These are phyloP conservation scores for Echinosophora koreensis DNA, from an alignment of 306 rosid species.

Conservation along the genomic window DNA sequence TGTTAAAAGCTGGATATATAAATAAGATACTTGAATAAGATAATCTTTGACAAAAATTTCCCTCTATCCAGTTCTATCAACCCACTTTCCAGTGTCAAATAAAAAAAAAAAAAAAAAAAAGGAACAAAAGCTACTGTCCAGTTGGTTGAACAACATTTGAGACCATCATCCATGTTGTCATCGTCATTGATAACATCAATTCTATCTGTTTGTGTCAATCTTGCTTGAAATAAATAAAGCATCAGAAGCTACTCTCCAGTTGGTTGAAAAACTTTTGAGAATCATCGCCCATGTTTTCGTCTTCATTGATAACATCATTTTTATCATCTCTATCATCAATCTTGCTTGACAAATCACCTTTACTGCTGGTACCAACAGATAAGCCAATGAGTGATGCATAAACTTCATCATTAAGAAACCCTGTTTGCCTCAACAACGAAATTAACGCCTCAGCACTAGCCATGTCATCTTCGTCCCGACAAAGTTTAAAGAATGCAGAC, in stretches of 20 bases:
- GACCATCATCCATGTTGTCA: too few relatives aligned
- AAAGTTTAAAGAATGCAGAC: slow-evolving; percentile 62
- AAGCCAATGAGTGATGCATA: slow-evolving; percentile 71
- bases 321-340: slow-evolving; percentile 38
- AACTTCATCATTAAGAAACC: slow-evolving; percentile 49
- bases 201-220: not conserved
- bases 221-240: not conserved
- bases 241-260: slow-evolving; percentile 57
- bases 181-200: too few relatives aligned
- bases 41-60: slow-evolving; percentile 24
- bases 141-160: too few relatives aligned
- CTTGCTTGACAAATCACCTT: slow-evolving; percentile 41
- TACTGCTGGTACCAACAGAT: slow-evolving; percentile 40
- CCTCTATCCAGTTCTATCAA: slow-evolving; percentile 23
- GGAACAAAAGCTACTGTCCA: too few relatives aligned
- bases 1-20: not conserved
- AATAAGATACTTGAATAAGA: too few relatives aligned
- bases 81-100: not conserved
- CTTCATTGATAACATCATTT: slow-evolving; percentile 39
- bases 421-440: slow-evolving; percentile 68
- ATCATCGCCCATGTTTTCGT: slow-evolving; percentile 52
- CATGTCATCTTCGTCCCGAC: slow-evolving; percentile 62
- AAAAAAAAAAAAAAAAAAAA: too few relatives aligned
- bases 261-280: slow-evolving; percentile 67
- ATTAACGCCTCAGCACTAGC: slow-evolving; percentile 61